Evolutionary conservation across 495 filamentous ascomycete genomes (phyloP), one percentile per base, ranked within the genome.

Genomic region (Penicillium coprophilum): DNA sequence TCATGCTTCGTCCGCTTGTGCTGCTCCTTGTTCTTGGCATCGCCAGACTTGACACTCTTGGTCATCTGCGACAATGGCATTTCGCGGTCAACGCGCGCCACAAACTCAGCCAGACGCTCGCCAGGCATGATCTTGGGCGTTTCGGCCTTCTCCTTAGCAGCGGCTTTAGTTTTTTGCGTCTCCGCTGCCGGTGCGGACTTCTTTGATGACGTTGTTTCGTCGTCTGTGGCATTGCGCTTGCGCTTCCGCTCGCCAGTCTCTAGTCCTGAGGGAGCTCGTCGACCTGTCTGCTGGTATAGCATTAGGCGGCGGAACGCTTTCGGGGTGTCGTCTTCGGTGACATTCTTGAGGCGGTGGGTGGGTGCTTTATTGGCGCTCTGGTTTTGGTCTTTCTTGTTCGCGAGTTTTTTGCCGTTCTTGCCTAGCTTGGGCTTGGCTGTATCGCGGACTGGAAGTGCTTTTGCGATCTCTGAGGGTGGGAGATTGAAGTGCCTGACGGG

Each of bases 241-340:
- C 72, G 69, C 57, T 77, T 88, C 67, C 67, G 71, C 24, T 78
- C 73, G 36, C 85, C 87, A 41, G 91, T 80, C 63, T 96, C 91
- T 4, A 92, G 78, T 20, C 85, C 88, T 1, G 80, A 80, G 0
- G 81, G 80, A 11, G 78, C 71, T 41, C 78, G 79, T 59, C 80
- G 80, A 47, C 85, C 81, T 0, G 56, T 64, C 24, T 70, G 69
- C 57, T 84, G 74, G 66, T 82, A 82, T 15, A 85, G 82, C 87
- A 97, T 91, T 55, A 96, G 69, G 4, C 89, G 85, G 30, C 81
- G 79, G 74, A 97, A 97, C 6, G 87, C 91, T 46, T 87, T 87
- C 6, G 93, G 93, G 7, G 88, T 92, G 70, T 97, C 93, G 67
- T 95, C 85, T 38, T 80, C 74, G 19, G 68, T 63, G 41, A 74